Evolutionary conservation across 805 yeast genomes (phyloP), one percentile per base, ranked within the genome.

Genomic region (Allodekkera sacchari): DNA sequence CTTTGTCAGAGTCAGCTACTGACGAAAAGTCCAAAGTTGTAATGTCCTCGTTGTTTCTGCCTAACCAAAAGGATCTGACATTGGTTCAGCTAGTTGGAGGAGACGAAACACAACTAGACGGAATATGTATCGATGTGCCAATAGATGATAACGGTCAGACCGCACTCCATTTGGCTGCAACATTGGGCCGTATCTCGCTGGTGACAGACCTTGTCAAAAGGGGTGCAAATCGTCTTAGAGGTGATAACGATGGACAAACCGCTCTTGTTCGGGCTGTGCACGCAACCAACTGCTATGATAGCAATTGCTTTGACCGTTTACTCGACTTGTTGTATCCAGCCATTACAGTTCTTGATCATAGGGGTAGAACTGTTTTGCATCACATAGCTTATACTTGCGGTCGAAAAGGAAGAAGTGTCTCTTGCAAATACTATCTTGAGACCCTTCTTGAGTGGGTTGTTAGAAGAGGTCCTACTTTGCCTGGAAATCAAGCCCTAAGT

Each of bases 111-210:
- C 52, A 47, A 25, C 31, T 58, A 11, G 41, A 48, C 8, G 50
- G 64, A 25, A 63, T 83, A 22, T 70, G 74, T 37, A 64, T 88
- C 31, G 92, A 85, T 48, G 83, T 85, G 21, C 78, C 96, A 1
- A 83, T 94, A 27, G 99, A 94, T 56, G 94, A 83, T 44, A 74
- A 80, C 36, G 96, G 97, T 1, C 92, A 92, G 50, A 81, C 95
- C 0, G 85, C 95, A 1, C 65, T 92, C 35, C 99, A 92, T 56
- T 83, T 97, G 94, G 94, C 96, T 4, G 77, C 96, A 11, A 83
- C 96, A 1, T 67, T 92, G 53, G 97, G 94, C 0, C 74, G 84
- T 36, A 57, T 78, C 2, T 61, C 74, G 3, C 64, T 88, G 31
- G 89, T 85, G 3, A 72, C 63, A 27, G 77, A 77, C 24, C 64